A percentile compares a stretch with the other conserved stretches of the same genome.
phyloP scores from a whole-genome alignment of 805 yeast species.

The Suhomyces faveliae region DNA sequence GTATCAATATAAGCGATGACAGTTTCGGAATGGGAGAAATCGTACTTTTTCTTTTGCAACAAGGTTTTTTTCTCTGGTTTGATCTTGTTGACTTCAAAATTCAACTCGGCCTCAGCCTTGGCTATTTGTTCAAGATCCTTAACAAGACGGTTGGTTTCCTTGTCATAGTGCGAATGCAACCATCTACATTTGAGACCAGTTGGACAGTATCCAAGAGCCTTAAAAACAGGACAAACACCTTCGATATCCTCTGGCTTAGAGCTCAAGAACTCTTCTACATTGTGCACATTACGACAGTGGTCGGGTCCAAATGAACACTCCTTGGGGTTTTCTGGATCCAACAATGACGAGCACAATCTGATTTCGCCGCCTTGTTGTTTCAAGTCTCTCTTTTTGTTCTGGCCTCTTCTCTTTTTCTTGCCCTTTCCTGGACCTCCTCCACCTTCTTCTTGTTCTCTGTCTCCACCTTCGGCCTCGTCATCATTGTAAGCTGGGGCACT shows the following conservation, averaged over 20 bases:
- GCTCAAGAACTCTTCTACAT: constrained; percentile 59
- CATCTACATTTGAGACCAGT: constrained; percentile 92
- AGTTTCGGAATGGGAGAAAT: constrained; percentile 54
- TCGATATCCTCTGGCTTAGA: constrained; percentile 70
- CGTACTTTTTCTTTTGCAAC: constrained; percentile 62
- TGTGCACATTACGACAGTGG: constrained; percentile 75
- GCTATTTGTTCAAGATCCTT: constrained; percentile 44
- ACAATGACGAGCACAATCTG: constrained; percentile 61
- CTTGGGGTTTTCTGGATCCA: constrained; percentile 50
- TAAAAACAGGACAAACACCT: constrained; percentile 82
- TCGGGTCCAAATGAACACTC: constrained; percentile 66
- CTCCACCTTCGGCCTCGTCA: constrained; percentile 48
- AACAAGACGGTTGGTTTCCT: constrained; percentile 43
- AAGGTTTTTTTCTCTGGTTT: constrained; percentile 41
- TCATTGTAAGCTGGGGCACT: constrained; percentile 40
- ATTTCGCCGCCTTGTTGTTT: constrained; percentile 63
- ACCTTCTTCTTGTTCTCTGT: constrained; percentile 26
- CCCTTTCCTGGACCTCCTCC: constrained; percentile 22
- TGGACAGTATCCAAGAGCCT: constrained; percentile 85
- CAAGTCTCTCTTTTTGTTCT: constrained; percentile 78
- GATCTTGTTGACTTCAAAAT: constrained; percentile 66
- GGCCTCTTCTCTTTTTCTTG: constrained; percentile 64
- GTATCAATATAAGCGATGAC: constrained; percentile 66
- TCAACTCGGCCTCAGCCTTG: constrained; percentile 24
- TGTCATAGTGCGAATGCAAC: constrained; percentile 67